Conservation (phyloP, 257 asterid genomes). For the Eucommia ulmoides region DNA sequence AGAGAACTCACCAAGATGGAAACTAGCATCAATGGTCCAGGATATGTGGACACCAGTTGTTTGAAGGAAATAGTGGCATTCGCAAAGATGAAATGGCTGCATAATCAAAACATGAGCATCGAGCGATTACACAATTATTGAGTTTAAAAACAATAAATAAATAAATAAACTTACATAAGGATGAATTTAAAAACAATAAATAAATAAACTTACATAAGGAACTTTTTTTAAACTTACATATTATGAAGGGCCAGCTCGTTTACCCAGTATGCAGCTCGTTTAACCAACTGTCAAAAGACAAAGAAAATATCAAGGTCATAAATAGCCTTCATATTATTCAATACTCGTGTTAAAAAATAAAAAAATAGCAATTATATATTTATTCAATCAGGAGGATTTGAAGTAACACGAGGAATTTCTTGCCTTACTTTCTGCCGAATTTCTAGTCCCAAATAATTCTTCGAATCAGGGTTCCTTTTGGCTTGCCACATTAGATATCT, state of each 20-base stretch:
- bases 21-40: constrained; percentile 72
- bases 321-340: constrained; percentile 5
- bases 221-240: too few species aligned
- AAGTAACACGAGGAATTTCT: constrained; percentile 4
- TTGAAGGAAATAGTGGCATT: constrained; percentile 79
- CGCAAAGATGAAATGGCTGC: constrained; percentile 78
- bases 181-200: too few species aligned
- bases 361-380: constrained; percentile 2
- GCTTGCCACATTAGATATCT: constrained; percentile 87
- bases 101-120: too few species aligned
- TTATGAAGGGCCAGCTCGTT: constrained; percentile 56
- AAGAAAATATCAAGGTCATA: constrained; percentile 9
- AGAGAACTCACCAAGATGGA: constrained; percentile 66
- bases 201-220: too few species aligned
- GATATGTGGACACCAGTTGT: constrained; percentile 63
- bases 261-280: constrained; percentile 75
- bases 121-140: constrained; percentile 4
- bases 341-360: constrained; percentile 5
- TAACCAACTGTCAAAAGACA: constrained; percentile 56
- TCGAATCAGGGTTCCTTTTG: constrained; percentile 32
- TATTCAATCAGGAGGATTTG: constrained; percentile 4
- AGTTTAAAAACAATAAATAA: too few species aligned
- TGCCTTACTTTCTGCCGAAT: constrained; percentile 72
- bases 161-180: too few species aligned
- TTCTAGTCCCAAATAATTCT: constrained; percentile 82